phyloP scores from a whole-genome alignment of 352 stramenopile genomes.

The Globisporangium okanoganense region DNA sequence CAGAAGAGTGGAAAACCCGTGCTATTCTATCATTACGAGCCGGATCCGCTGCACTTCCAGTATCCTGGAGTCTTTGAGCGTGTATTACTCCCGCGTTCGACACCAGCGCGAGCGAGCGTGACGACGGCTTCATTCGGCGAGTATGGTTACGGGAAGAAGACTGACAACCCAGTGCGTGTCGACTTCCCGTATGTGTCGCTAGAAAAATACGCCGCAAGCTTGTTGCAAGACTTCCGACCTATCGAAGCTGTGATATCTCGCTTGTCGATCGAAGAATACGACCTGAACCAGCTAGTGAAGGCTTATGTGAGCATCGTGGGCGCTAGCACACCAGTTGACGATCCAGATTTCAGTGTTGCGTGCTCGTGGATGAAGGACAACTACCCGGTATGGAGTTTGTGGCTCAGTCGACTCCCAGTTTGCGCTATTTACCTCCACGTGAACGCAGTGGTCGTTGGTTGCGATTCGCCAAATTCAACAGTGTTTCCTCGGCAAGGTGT shows the following conservation, averaged over 20 bases:
- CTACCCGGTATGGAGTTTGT: conserved; percentile 35
- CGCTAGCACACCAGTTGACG: neutral
- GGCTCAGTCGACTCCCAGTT: conserved; percentile 31
- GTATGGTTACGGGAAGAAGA: conserved; percentile 39
- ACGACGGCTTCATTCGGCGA: conserved; percentile 39
- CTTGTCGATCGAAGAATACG: conserved; percentile 11
- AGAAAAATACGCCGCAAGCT: conserved; percentile 27
- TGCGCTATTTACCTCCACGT: conserved; percentile 33
- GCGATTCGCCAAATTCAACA: conserved; percentile 14
- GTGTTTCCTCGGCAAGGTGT: conserved; percentile 22
- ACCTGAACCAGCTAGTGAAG: conserved; percentile 19
- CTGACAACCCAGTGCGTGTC: conserved; percentile 32
- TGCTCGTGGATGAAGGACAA: conserved; percentile 44
- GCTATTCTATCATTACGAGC: conserved; percentile 51
- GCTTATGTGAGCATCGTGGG: conserved; percentile 6
- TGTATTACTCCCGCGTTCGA: conserved; percentile 32
- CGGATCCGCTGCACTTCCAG: conserved; percentile 34
- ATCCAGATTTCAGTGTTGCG: conserved; percentile 29
- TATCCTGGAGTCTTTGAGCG: conserved; percentile 26
- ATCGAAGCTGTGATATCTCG: conserved; percentile 5
- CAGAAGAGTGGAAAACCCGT: conserved; percentile 25
- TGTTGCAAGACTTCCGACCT: conserved; percentile 12
- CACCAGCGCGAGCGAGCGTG: conserved; percentile 15
- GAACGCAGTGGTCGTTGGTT: conserved; percentile 27
- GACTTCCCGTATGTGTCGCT: conserved; percentile 37